A percentile compares a stretch with the other conserved stretches of the same genome.
phyloP scores from a whole-genome alignment of 1,139 yeast species.

The Taphrina sp. region DNA sequence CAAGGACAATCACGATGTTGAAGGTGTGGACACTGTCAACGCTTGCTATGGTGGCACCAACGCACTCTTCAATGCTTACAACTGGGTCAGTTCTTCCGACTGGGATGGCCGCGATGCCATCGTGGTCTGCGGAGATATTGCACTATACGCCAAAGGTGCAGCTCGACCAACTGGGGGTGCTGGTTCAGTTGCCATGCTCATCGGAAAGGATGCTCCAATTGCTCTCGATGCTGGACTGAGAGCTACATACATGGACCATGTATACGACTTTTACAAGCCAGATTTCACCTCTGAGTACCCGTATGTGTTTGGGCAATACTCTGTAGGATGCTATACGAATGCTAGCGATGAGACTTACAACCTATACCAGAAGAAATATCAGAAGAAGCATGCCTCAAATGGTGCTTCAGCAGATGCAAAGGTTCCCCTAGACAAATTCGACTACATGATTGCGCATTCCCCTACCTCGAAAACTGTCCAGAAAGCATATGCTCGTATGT shows the following conservation, averaged over 20 bases:
- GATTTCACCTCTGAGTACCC: conserved; percentile 97
- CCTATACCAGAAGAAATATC: conserved; percentile 76
- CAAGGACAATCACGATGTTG: conserved; percentile 84
- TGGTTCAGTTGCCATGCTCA: conserved; percentile 89
- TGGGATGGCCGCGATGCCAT: conserved; percentile 99
- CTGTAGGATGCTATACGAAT: conserved; percentile 87
- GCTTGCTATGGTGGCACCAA: conserved; percentile 99
- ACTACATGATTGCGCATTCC: conserved; percentile 95
- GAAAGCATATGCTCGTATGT: conserved; percentile 88
- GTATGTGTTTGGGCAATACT: conserved; percentile 95
- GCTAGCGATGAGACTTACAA: conserved; percentile 87
- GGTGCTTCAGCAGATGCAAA: conserved; percentile 39
- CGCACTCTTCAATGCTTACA: conserved; percentile 87
- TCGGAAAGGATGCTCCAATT: conserved; percentile 97
- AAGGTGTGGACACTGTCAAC: conserved; percentile 93
- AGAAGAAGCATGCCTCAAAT: conserved; percentile 45
- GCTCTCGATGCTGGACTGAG: conserved; percentile 73
- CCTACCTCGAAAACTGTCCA: conserved; percentile 96
- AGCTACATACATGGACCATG: conserved; percentile 51
- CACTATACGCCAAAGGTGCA: conserved; percentile 93
- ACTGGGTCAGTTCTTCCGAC: conserved; percentile 93
- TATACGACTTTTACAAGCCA: conserved; percentile 54
- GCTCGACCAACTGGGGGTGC: conserved; percentile 99
- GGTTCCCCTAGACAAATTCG: conserved; percentile 64
- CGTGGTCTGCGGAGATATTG: conserved; percentile 97